Evolutionary conservation across 805 yeast genomes (phyloP), one percentile per base, ranked within the genome.

Genomic region (Suhomyces sp.): DNA sequence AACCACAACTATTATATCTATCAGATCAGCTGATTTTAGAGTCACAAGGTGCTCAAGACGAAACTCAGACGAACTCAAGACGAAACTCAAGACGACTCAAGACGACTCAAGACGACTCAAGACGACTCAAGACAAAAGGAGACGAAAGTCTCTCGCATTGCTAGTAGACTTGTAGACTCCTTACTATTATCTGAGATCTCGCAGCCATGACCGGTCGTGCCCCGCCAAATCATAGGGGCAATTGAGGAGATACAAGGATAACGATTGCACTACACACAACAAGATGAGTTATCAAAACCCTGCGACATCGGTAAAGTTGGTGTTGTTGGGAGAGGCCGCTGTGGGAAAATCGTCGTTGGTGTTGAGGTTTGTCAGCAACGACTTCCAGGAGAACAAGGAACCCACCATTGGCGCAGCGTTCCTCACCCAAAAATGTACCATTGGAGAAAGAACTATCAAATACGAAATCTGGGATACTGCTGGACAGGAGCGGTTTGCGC

Each of bases 371-470:
- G 98, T 93, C 44, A 85, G 91, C 58, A 90, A 93, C 70, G 97
- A 93, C 66, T 93, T 93, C 72, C 97, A 94, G 69, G 98, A 92
- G 69, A 92, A 93, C 71, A 92, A 93, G 67, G 98, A 93, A 65
- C 97, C 97, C 22, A 93, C 99, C 2, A 93, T 93, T 61, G 99
- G 99, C 13, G 99, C 99, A 5, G 98, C 98, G 3, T 93, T 93
- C 66, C 76, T 93, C 53, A 93, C 99, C 38, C 98, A 93, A 68
- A 84, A 96, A 65, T 92, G 97, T 66, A 84, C 89, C 22, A 86
- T 94, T 65, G 88, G 94, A 48, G 87, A 86, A 55, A 82, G 87
- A 64, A 88, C 94, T 7, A 89, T 93, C 65, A 93, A 94, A 70
- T 91, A 90, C 68, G 96, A 89, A 67, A 90, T 89, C 54, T 89